These are phyloP conservation scores for Syncephalis plumigaleata DNA, from an alignment of 371 early-diverging fungal species.

Conservation along the genomic window DNA sequence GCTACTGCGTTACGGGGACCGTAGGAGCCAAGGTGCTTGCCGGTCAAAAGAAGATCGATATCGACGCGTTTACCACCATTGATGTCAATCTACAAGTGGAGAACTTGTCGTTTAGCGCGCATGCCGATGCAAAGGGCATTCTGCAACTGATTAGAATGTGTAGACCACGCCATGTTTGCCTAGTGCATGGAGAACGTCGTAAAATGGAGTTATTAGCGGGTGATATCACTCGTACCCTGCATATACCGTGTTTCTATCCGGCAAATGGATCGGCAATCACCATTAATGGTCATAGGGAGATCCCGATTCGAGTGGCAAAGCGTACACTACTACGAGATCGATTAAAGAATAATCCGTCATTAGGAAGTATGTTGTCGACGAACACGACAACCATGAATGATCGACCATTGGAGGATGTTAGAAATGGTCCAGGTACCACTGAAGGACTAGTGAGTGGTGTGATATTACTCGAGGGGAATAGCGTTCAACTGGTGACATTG, in stretches of 20 bases:
- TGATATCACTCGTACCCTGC: slow-evolving; percentile 67
- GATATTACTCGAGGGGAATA: no score
- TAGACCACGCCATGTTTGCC: slow-evolving; percentile 82
- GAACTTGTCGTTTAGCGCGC: slow-evolving; percentile 96
- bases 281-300: slow-evolving; percentile 17
- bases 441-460: no score
- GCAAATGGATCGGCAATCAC: slow-evolving; percentile 66
- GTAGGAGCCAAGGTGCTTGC: slow-evolving; percentile 89
- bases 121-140: slow-evolving; percentile 98
- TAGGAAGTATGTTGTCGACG: no score
- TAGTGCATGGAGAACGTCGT: slow-evolving; percentile 96
- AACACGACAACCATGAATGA: no score
- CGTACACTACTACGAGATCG: no score
- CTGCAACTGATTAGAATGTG: slow-evolving; percentile 90
- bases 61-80: slow-evolving; percentile 55
- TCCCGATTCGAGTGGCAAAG: no score
- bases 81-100: slow-evolving; percentile 84
- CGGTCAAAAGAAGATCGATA: slow-evolving; percentile 67
- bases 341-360: no score
- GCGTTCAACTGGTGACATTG: no score
- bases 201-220: slow-evolving; percentile 80
- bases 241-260: slow-evolving; percentile 74
- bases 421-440: no score
- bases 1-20: slow-evolving; percentile 89
- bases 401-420: no score